These are phyloP conservation scores for Pythium rhizo-oryzae DNA, from an alignment of 352 stramenopile species.

Conservation along the genomic window DNA sequence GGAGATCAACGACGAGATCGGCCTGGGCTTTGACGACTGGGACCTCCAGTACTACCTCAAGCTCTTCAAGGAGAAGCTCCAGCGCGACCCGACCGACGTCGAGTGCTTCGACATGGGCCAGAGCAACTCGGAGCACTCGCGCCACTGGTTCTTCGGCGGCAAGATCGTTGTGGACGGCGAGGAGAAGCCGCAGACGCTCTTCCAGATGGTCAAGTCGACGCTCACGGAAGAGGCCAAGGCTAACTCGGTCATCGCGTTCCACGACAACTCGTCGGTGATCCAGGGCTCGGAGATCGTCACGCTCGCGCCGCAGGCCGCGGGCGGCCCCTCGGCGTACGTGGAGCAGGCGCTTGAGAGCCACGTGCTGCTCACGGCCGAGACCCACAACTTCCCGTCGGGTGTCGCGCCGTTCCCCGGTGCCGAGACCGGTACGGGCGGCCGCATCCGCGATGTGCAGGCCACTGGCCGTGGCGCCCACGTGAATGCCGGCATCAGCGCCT, in stretches of 20 bases:
- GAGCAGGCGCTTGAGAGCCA: constrained; percentile 89
- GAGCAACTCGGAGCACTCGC: constrained; percentile 99
- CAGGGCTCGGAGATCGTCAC: constrained; percentile 91
- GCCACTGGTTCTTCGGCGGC: constrained; percentile 99
- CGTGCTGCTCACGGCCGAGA: constrained; percentile 98
- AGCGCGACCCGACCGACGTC: constrained; percentile 98
- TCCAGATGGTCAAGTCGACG: constrained; percentile 99
- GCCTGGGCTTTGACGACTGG: constrained; percentile 98
- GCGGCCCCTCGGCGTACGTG: constrained; percentile 67
- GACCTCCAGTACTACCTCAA: constrained; percentile 99
- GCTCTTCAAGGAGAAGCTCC: constrained; percentile 97
- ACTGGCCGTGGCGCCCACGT: constrained; percentile 96
- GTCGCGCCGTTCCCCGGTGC: constrained; percentile 95
- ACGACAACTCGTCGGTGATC: constrained; percentile 99
- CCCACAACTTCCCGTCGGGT: constrained; percentile 99
- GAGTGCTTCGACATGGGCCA: constrained; percentile 99
- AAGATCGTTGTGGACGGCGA: constrained; percentile 98
- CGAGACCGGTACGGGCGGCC: constrained; percentile 97
- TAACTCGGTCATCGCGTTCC: constrained; percentile 99
- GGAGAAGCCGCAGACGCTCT: constrained; percentile 97
- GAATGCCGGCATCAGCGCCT: constrained; percentile 91
- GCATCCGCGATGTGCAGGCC: constrained; percentile 98
- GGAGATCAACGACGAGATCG: constrained; percentile 94
- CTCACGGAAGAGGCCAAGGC: constrained; percentile 88
- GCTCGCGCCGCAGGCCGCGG: constrained; percentile 67